A percentile compares a stretch with the other conserved stretches of the same genome.
Evolutionary conservation across 345 rosid genomes (phyloP).

Genomic region (Syzygium aqueum): DNA sequence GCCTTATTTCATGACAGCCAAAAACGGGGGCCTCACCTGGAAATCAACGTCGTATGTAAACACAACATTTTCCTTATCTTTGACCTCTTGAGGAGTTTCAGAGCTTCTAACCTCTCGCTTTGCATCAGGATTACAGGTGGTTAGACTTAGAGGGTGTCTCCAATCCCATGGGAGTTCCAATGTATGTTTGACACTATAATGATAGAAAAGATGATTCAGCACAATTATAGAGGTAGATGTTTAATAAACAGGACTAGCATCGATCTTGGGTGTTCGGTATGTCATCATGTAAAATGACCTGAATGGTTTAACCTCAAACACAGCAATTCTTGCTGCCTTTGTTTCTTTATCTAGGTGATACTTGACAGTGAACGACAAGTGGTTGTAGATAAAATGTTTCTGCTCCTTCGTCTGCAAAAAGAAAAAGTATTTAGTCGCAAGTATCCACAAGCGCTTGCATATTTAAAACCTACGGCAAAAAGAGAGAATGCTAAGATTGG

Average conservation of each 20-base stretch:
- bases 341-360: conserved; percentile 54
- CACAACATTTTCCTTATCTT: conserved; percentile 52
- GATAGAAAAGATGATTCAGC: not conserved
- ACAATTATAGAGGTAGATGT: not conserved
- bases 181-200: conserved; percentile 64
- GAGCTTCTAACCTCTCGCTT: conserved; percentile 59
- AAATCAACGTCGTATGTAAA: conserved; percentile 88
- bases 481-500: not conserved
- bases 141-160: conserved; percentile 17
- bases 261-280: not conserved
- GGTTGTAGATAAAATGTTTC: conserved; percentile 77
- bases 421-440: not conserved
- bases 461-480: not conserved
- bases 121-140: conserved; percentile 84
- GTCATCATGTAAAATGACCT: conserved; percentile 25
- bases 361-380: conserved; percentile 60
- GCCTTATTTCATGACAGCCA: not conserved
- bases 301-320: conserved; percentile 89
- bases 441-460: not conserved
- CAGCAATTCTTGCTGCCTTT: conserved; percentile 68
- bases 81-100: conserved; percentile 73
- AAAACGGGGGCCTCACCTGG: conserved; percentile 26
- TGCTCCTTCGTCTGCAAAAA: conserved; percentile 58
- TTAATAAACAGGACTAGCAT: not conserved
- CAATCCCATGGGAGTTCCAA: too few relatives aligned